Percentiles rank a stretch among this genome's conserved stretches.
phyloP scores from a whole-genome alignment of 352 stramenopile genomes.

The Pseudoperonospora humuli region DNA sequence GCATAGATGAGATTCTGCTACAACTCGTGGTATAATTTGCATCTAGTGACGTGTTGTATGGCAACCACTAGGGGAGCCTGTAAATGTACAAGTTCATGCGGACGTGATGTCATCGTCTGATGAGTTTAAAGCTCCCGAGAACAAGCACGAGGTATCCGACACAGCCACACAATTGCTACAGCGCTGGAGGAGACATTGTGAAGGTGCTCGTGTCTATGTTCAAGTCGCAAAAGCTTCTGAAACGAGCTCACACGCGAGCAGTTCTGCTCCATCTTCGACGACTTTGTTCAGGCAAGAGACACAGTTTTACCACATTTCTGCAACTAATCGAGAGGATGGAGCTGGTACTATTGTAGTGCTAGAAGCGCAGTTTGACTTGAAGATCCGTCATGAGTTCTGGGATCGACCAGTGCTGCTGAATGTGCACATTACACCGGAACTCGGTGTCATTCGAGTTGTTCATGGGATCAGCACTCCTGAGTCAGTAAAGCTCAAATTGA shows the following conservation, averaged over 20 bases:
- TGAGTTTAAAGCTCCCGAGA: neutral
- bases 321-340: conserved; percentile 2
- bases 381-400: conserved; percentile 56
- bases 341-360: conserved; percentile 17
- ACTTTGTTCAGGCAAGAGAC: conserved; percentile 61
- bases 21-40: conserved; percentile 2
- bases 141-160: neutral
- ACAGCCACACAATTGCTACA: conserved; percentile 4
- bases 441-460: conserved; percentile 5
- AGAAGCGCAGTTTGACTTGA: conserved; percentile 46
- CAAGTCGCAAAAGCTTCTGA: conserved; percentile 27
- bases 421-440: conserved; percentile 38
- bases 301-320: conserved; percentile 28
- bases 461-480: neutral
- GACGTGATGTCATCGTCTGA: conserved; percentile 10
- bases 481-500: neutral
- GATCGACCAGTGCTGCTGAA: conserved; percentile 41
- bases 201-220: conserved; percentile 44
- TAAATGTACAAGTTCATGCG: conserved; percentile 33
- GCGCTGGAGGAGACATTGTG: conserved; percentile 38
- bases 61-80: conserved; percentile 27
- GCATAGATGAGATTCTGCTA: neutral
- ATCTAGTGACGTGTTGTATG: conserved; percentile 1
- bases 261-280: conserved; percentile 6
- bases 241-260: conserved; percentile 8